Evolutionary conservation across 2,329 filamentous ascomycete species (phyloP).

Genomic region (Fusarium siculi): DNA sequence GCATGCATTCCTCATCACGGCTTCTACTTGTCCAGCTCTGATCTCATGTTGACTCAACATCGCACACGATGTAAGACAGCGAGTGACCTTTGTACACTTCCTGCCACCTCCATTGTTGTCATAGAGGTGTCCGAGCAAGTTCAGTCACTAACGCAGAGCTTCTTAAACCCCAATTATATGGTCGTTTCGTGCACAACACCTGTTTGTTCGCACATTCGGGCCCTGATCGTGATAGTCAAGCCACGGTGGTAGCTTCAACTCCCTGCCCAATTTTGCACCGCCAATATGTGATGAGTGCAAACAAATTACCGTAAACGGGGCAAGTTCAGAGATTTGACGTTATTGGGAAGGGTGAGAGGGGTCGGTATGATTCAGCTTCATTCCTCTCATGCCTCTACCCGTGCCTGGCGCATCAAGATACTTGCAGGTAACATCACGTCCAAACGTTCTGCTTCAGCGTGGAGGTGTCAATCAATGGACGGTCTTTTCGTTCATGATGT

Average conservation of each 20-base stretch:
- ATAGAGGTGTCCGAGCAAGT: neutral
- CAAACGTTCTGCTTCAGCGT: neutral
- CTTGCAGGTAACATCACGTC: neutral
- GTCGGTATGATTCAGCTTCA: neutral
- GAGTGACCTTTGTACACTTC: neutral
- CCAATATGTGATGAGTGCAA: neutral
- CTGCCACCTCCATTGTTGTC: neutral
- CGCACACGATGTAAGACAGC: neutral
- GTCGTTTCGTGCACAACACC: slow-evolving; percentile 3
- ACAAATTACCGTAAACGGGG: neutral
- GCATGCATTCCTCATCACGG: slow-evolving; percentile 18
- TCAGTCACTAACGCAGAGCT: neutral
- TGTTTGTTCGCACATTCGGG: neutral
- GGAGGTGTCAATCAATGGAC: neutral
- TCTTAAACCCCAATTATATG: neutral
- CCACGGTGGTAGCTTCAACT: neutral
- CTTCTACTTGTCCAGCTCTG: slow-evolving; percentile 1
- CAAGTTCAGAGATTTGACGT: neutral
- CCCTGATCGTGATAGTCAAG: neutral
- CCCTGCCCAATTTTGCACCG: neutral
- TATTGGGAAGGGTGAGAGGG: neutral
- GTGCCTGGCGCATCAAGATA: slow-evolving; percentile 12
- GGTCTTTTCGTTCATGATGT: neutral
- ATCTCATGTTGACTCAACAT: slow-evolving; percentile 22
- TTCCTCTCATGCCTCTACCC: slow-evolving; percentile 23